Evolutionary conservation across 2,329 filamentous ascomycete species (phyloP).

Genomic region (Beauveria bassiana): DNA sequence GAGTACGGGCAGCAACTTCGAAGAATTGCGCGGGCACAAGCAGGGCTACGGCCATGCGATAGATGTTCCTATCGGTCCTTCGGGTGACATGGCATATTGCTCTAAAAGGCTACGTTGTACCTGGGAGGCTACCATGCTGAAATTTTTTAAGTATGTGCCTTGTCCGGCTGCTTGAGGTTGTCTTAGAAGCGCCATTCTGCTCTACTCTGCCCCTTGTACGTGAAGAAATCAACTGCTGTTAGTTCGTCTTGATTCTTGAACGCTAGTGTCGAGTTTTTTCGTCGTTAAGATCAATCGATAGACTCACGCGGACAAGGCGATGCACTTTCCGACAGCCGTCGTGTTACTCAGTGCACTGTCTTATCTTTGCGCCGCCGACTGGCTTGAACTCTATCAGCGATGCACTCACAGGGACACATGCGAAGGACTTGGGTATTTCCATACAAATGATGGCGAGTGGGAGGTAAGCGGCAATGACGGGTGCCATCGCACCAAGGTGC

Average conservation of each 20-base stretch:
- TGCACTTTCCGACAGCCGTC: background rate
- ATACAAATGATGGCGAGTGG: slow-evolving; percentile 13
- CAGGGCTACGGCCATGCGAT: background rate
- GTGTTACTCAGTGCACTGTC: background rate
- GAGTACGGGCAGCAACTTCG: background rate
- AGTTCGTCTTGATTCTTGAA: background rate
- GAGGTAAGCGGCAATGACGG: slow-evolving; percentile 10
- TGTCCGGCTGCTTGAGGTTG: background rate
- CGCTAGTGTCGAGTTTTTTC: background rate
- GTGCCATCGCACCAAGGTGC: slow-evolving; percentile 12
- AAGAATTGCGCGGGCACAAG: background rate
- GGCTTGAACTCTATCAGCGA: background rate
- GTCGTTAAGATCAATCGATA: background rate
- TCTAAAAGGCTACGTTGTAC: background rate
- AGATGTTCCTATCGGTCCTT: background rate
- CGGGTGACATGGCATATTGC: background rate
- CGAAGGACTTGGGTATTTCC: slow-evolving; percentile 19
- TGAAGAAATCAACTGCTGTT: background rate
- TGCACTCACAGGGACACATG: background rate
- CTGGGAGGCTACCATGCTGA: too few relatives aligned
- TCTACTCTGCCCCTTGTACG: background rate
- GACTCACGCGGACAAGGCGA: background rate
- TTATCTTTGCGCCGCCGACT: background rate
- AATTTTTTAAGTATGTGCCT: background rate
- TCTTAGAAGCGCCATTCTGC: background rate